Base-by-base conservation (phyloP, 2,329 filamentous ascomycete genomes). In the Arachnopeziza araneosa region DNA sequence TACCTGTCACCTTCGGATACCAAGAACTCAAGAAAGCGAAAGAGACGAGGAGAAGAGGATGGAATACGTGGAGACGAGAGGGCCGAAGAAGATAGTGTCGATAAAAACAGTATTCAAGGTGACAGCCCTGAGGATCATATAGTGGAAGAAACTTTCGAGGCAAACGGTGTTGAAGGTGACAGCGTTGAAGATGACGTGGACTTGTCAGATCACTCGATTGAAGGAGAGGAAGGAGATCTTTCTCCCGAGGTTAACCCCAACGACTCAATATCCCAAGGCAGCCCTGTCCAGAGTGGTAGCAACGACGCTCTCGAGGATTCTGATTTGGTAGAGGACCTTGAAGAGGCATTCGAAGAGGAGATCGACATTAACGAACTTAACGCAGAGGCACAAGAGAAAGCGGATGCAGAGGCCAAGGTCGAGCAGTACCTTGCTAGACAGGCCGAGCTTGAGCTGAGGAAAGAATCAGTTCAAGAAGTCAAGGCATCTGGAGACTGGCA, bases 401-500 rank as follows among this genome's bases (percentile, higher is more conserved):
- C 58, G 24, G 62, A 63, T 19, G 52, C 48, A 21, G 61, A 24
- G 17, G 63, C 61, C 10, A 72, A 70, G 56, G 68, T 70, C 8
- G 50, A 68, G 21, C 63, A 72, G 57, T 71, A 69, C 54, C 65
- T 72, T 32, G 65, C 63, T 50, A 61, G 63, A 59, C 69, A 73
- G 58, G 66, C 64, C 3, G 65, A 70, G 55, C 58, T 72, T 22
- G 66, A 59, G 8, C 26, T 44, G 24, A 62, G 62, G 50, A 64
- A 63, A 52, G 65, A 67, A 30, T 64, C 66, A 9, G 64, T 72
- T 21, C 60, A 66, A 49, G 65, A 63, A 56, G 64, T 59, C 22
- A 69, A 63, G 55, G 65, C 61, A 4, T 56, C 58, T 22, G 70
- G 67, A 12, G 62, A 66, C 21, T 73, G 69, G 70, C 67, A 71